Conservation (phyloP, 805 yeast genomes). For the Tetrapisispora iriomotensis region DNA sequence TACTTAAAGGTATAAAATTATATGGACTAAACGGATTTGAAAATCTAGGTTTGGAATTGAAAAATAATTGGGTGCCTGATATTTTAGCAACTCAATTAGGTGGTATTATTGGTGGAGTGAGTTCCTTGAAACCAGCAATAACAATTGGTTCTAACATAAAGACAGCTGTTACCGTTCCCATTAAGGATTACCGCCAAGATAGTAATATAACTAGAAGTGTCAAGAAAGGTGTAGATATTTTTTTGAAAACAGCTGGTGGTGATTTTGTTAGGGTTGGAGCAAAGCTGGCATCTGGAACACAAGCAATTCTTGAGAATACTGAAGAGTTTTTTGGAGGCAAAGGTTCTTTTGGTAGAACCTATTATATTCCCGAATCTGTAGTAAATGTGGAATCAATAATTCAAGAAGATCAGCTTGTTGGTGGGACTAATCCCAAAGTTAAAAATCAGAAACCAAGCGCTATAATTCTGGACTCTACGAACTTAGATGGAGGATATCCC, state of each 20-base stretch:
- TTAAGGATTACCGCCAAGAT: conserved; percentile 64
- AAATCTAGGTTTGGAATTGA: conserved; percentile 44
- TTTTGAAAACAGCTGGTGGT: conserved; percentile 68
- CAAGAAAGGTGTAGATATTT: conserved; percentile 63
- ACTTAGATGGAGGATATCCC: conserved; percentile 15
- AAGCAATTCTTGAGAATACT: conserved; percentile 64
- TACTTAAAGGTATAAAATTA: conserved; percentile 48
- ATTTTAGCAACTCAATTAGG: conserved; percentile 71
- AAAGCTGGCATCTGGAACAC: conserved; percentile 81
- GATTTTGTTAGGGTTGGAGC: conserved; percentile 78
- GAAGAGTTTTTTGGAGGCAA: conserved; percentile 72
- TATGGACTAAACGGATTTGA: conserved; percentile 75
- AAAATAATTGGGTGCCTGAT: conserved; percentile 80
- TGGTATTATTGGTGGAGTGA: conserved; percentile 74
- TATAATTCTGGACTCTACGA: conserved; percentile 19
- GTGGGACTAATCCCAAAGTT: conserved; percentile 27
- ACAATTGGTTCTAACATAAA: conserved; percentile 71
- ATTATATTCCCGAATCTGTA: conserved; percentile 8
- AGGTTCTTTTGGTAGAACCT: conserved; percentile 43
- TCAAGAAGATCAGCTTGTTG: conserved; percentile 30
- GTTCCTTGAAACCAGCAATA: conserved; percentile 69
- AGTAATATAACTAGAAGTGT: conserved; percentile 59
- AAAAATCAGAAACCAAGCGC: conserved; percentile 24
- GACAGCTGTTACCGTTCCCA: conserved; percentile 63
- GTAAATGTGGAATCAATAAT: conserved; percentile 19